Evolutionary conservation across 176 grass and related monocot species (phyloP).

Genomic region (Avena sativa): DNA sequence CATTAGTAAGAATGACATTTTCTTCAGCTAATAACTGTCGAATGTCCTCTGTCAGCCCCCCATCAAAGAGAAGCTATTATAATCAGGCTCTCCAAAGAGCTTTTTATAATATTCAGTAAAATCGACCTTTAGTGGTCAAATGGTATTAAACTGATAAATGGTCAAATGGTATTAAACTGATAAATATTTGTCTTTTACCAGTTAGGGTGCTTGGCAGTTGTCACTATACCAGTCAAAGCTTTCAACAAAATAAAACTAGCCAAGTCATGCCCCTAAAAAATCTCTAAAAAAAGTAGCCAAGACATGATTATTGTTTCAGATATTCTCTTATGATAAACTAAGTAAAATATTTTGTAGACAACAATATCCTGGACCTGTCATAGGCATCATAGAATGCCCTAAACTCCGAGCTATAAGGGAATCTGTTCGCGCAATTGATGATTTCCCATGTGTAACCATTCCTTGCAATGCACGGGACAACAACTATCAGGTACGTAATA

Average conservation of each 20-base stretch:
- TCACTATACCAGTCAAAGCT: constrained; percentile 17
- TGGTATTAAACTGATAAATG: constrained; percentile 25
- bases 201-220: background rate
- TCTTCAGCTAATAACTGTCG: too few relatives aligned
- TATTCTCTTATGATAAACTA: constrained; percentile 34
- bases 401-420: constrained; percentile 68
- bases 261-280: background rate
- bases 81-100: too few relatives aligned
- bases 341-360: constrained; percentile 61
- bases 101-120: too few relatives aligned
- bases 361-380: constrained; percentile 83
- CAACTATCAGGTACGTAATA: constrained; percentile 80
- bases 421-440: constrained; percentile 74
- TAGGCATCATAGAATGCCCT: constrained; percentile 90
- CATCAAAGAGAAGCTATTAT: too few relatives aligned
- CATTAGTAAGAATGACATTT: too few relatives aligned
- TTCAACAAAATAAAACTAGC: constrained; percentile 31
- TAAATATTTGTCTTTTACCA: background rate
- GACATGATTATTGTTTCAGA: constrained; percentile 5
- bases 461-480: constrained; percentile 88
- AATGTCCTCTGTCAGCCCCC: too few relatives aligned
- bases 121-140: background rate
- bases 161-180: constrained; percentile 24
- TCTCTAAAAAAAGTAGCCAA: constrained; percentile 12
- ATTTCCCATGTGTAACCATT: constrained; percentile 90